Percentiles rank a stretch among this genome's conserved stretches.
These are phyloP conservation scores for Moricandia arvensis DNA, from an alignment of 345 rosid genomes.

Conservation along the genomic window DNA sequence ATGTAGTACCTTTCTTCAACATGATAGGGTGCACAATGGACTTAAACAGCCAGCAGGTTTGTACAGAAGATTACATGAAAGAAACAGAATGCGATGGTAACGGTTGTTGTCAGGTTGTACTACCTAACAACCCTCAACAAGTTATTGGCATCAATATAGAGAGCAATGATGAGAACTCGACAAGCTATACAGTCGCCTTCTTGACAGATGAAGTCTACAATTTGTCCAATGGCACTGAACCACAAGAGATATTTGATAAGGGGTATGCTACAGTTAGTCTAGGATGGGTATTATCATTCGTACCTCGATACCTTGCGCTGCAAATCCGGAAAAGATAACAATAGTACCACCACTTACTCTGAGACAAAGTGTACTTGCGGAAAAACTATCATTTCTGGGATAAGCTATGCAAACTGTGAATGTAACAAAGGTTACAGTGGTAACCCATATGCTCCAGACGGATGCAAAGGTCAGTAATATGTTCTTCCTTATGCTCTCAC, in stretches of 20 bases:
- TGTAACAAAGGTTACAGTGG: conserved; percentile 8
- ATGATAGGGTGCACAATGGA: no score
- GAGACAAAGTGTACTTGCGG: conserved; percentile 6
- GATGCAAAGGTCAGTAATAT: not conserved
- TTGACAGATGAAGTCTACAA: not conserved
- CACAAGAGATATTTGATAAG: not conserved
- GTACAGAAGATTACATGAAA: no score
- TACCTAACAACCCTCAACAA: conserved; percentile 15
- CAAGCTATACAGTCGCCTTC: conserved; percentile 21
- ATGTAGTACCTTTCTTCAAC: no score
- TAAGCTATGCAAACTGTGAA: conserved; percentile 16
- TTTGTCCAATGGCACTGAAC: not conserved
- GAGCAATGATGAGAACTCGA: not conserved
- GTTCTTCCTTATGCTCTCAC: not conserved
- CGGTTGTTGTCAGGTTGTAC: conserved; percentile 40
- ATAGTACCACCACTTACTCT: not conserved
- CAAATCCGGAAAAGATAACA: not conserved
- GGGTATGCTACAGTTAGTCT: conserved; percentile 8
- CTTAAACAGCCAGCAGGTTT: no score
- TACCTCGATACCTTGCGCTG: conserved; percentile 8
- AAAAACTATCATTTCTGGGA: not conserved
- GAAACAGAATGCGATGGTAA: conserved; percentile 32
- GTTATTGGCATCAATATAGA: not conserved
- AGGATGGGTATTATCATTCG: conserved; percentile 37
- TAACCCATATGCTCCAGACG: not conserved